These are phyloP conservation scores for Cadophora sp. DNA, from an alignment of 2,329 filamentous ascomycete genomes.

Conservation along the genomic window DNA sequence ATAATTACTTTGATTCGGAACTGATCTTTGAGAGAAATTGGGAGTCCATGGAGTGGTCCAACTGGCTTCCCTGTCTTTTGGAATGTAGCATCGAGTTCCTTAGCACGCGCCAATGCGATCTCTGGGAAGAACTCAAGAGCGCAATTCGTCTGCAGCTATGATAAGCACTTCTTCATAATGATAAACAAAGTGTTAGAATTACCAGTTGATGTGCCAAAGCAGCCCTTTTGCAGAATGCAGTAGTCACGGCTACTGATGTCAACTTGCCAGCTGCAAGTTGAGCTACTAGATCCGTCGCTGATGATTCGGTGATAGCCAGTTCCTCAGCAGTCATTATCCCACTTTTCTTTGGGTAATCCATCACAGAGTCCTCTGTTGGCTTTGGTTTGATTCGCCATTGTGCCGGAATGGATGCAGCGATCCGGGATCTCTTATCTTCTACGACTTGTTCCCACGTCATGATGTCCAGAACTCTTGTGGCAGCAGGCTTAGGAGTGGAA, in stretches of 20 bases:
- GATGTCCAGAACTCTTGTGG: not conserved
- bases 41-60: slow-evolving; percentile 34
- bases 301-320: slow-evolving; percentile 40
- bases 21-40: slow-evolving; percentile 32
- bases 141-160: slow-evolving; percentile 10
- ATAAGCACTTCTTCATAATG: not conserved
- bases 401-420: slow-evolving; percentile 34
- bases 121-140: slow-evolving; percentile 23
- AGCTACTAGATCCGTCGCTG: slow-evolving; percentile 38
- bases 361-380: slow-evolving; percentile 32
- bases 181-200: not conserved
- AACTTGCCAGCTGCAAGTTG: slow-evolving; percentile 15
- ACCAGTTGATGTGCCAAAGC: slow-evolving; percentile 25
- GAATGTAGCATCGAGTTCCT: slow-evolving; percentile 19
- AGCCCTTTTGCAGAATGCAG: slow-evolving; percentile 24
- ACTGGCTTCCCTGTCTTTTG: slow-evolving; percentile 36
- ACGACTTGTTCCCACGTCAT: slow-evolving; percentile 37
- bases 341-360: slow-evolving; percentile 37
- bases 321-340: slow-evolving; percentile 39
- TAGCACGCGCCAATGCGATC: slow-evolving; percentile 19
- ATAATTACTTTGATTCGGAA: slow-evolving; percentile 53
- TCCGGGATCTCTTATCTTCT: slow-evolving; percentile 35
- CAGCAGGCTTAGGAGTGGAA: not conserved
- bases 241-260: slow-evolving; percentile 20
- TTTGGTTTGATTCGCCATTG: slow-evolving; percentile 37